These are phyloP conservation scores for Dothistroma pini DNA, from an alignment of 2,329 filamentous ascomycete genomes.

Conservation along the genomic window DNA sequence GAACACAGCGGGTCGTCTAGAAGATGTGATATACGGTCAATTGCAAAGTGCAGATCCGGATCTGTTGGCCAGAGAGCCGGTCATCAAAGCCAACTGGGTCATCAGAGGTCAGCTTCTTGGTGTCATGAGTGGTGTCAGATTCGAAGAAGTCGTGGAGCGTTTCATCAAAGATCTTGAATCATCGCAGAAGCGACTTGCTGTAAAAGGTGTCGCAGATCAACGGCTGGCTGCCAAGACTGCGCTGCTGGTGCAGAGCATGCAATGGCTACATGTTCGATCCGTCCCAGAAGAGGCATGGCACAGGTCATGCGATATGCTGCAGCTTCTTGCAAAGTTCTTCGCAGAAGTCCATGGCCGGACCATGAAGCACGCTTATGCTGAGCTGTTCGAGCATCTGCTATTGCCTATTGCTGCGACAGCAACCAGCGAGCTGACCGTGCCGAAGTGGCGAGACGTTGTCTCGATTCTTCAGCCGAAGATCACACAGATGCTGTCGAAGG, in stretches of 20 bases:
- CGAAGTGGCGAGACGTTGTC: constrained; percentile 84
- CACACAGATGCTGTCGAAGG: constrained; percentile 81
- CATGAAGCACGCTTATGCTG: constrained; percentile 92
- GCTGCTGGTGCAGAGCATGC: constrained; percentile 85
- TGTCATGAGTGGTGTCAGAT: constrained; percentile 94
- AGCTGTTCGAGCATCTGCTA: constrained; percentile 80
- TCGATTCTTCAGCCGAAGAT: constrained; percentile 73
- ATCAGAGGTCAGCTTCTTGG: constrained; percentile 89
- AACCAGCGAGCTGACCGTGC: constrained; percentile 66
- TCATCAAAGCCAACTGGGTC: constrained; percentile 93
- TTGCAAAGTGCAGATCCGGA: constrained; percentile 85
- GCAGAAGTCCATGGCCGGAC: constrained; percentile 79
- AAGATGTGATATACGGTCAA: constrained; percentile 95
- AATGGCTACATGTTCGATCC: constrained; percentile 74
- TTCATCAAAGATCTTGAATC: constrained; percentile 78
- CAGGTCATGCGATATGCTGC: constrained; percentile 84
- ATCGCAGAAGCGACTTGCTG: constrained; percentile 69
- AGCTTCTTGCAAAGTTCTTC: constrained; percentile 76
- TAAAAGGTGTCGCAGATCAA: constrained; percentile 63
- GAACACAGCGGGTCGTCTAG: constrained; percentile 91
- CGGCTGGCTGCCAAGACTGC: constrained; percentile 80
- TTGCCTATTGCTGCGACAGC: constrained; percentile 82
- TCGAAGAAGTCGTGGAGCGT: constrained; percentile 73
- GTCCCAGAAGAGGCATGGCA: constrained; percentile 74
- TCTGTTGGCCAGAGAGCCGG: constrained; percentile 68